phyloP scores from a whole-genome alignment of 2,329 filamentous ascomycete genomes.

The Colletotrichum incanum region DNA sequence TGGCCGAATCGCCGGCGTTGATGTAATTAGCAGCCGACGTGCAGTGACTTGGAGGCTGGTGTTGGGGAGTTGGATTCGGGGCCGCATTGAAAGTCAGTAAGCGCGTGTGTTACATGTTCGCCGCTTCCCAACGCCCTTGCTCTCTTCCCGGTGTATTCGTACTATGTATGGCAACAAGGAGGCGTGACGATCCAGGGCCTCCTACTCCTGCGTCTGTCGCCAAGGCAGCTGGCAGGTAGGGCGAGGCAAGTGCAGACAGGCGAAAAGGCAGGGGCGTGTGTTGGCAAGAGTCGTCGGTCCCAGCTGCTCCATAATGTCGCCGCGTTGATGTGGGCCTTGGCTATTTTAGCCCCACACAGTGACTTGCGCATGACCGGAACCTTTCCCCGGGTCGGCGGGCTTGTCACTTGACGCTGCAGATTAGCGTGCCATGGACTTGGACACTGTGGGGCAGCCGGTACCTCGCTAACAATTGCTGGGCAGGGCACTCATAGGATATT shows the following conservation, averaged over 20 bases:
- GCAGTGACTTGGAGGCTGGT: not conserved
- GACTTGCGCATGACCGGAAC: conserved; percentile 37
- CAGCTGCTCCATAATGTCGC: conserved; percentile 20
- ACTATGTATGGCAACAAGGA: not conserved
- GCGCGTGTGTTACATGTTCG: conserved; percentile 3
- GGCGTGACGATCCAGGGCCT: not conserved
- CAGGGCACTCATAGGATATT: not conserved
- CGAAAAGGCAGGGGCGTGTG: conserved; percentile 3
- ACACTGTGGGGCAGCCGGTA: conserved; percentile 32
- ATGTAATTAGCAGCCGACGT: not conserved
- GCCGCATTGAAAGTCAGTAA: not conserved
- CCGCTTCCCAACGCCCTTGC: not conserved
- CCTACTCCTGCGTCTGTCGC: not conserved
- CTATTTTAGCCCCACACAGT: not conserved
- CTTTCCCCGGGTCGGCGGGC: conserved; percentile 34
- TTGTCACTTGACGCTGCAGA: conserved; percentile 29
- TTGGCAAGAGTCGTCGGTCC: not conserved
- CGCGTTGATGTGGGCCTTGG: conserved; percentile 12
- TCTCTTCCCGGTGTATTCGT: not conserved
- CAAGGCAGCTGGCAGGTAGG: not conserved
- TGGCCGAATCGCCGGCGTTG: conserved; percentile 8
- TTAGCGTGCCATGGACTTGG: conserved; percentile 40
- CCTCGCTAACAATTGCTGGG: conserved; percentile 36
- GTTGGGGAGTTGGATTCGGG: not conserved
- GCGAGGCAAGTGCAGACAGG: conserved; percentile 8